Base-by-base conservation (phyloP, 805 yeast species). In the Isabelozyma heimii region DNA sequence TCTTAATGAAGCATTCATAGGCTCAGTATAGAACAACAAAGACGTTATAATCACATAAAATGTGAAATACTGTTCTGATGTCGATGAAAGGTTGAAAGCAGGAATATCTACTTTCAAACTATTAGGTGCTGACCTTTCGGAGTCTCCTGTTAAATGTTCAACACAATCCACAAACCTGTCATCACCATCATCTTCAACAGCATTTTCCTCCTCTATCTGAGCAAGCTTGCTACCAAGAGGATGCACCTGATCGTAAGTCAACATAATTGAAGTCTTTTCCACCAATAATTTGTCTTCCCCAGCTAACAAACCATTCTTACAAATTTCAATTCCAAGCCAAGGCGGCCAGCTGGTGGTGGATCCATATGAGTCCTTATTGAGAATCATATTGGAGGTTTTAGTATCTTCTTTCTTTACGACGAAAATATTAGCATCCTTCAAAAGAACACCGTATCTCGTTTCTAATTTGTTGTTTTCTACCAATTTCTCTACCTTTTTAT, bases 271-370 rank as follows among this genome's bases (percentile, higher is more conserved):
- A 2, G 89, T 80, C 50, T 84, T 78, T 30, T 85, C 80, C 24
- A 90, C 76, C 37, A 91, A 69, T 44, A 83, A 73, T 47, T 79
- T 77, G 10, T 77, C 72, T 9, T 68, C 59, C 1, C 69, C 72
- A 2, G 76, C 73, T 50, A 82, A 66, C 1, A 75, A 58, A 0
- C 76, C 72, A 28, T 61, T 60, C 45, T 59, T 62, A 52, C 88
- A 82, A 17, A 84, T 72, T 58, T 89, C 96, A 43, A 81, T 62
- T 1, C 91, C 90, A 33, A 91, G 64, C 90, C 96, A 91, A 0
- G 97, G 95, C 2, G 97, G 97, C 97, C 97, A 91, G 15, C 70
- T 70, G 8, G 66, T 58, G 8, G 59, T 64, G 2, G 87, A 79
- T 0, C 96, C 94, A 66, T 89, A 91, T 2, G 79, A 69, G 10